Evolutionary conservation across 164 flowering plant species (phyloP).

Genomic region (Berberis thunbergii): DNA sequence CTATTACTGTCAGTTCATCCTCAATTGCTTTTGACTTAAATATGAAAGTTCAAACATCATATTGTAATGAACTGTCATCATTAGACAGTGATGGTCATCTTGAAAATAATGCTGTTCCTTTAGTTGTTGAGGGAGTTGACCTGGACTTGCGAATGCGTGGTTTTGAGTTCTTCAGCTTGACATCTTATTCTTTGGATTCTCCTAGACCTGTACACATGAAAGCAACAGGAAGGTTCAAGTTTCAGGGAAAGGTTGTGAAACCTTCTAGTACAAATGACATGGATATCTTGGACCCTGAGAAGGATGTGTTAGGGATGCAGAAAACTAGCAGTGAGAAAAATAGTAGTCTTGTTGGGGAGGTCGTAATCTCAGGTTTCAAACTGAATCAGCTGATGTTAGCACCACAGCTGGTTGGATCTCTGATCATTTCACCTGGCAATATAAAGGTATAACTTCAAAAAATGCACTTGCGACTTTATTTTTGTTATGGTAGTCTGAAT

Average conservation of each 20-base stretch:
- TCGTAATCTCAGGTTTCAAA: constrained; percentile 74
- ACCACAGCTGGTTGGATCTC: constrained; percentile 75
- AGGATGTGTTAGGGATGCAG: constrained; percentile 11
- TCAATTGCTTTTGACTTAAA: constrained; percentile 81
- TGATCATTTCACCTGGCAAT: constrained; percentile 53
- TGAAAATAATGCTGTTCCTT: constrained; percentile 25
- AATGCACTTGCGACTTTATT: background rate
- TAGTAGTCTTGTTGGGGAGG: constrained; percentile 65
- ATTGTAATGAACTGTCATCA: constrained; percentile 41
- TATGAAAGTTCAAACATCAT: constrained; percentile 68
- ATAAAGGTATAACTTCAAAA: constrained; percentile 50
- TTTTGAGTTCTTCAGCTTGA: constrained; percentile 78
- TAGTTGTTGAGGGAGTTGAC: constrained; percentile 76
- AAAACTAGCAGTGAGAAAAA: constrained; percentile 21
- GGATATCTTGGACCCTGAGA: constrained; percentile 15
- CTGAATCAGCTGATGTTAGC: constrained; percentile 89
- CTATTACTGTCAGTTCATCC: constrained; percentile 63
- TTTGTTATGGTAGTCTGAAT: background rate
- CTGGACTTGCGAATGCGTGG: constrained; percentile 91
- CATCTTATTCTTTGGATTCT: constrained; percentile 76
- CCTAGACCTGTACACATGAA: constrained; percentile 80
- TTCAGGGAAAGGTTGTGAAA: constrained; percentile 68
- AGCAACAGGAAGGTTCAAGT: constrained; percentile 91
- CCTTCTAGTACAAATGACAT: constrained; percentile 10
- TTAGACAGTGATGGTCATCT: constrained; percentile 22